phyloP scores from a whole-genome alignment of 768 basidiomycete species.

The Suillus clintonianus region DNA sequence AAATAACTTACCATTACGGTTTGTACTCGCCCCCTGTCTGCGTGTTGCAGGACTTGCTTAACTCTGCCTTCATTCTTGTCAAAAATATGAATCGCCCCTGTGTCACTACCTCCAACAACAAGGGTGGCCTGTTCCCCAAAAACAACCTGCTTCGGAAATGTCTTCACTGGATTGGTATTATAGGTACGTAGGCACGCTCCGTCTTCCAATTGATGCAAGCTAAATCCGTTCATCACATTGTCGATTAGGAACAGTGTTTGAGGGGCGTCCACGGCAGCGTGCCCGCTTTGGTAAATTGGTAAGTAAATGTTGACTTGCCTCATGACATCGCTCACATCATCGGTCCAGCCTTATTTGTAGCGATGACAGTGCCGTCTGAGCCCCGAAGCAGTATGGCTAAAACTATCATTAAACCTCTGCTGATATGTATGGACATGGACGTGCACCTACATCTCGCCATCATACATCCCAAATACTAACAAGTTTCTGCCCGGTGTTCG shows the following conservation, averaged over 20 bases:
- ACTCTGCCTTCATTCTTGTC: background rate
- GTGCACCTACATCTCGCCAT: constrained; percentile 6
- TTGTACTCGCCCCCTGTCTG: background rate
- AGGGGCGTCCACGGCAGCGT: background rate
- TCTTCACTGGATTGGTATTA: background rate
- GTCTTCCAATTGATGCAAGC: background rate
- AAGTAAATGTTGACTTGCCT: background rate
- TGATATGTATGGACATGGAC: no score
- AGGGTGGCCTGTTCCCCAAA: background rate
- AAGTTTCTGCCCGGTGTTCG: background rate
- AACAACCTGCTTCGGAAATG: background rate
- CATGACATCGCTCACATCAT: background rate
- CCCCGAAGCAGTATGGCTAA: background rate
- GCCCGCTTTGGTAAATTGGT: background rate
- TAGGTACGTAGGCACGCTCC: background rate
- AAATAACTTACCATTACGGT: background rate
- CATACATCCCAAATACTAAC: constrained; percentile 4
- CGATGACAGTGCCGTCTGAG: background rate
- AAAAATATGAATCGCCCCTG: background rate
- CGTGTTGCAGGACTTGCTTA: background rate
- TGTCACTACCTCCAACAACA: background rate
- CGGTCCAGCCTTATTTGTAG: background rate
- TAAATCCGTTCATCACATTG: background rate
- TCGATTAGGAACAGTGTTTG: background rate
- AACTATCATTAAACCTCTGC: no score